phyloP scores from a whole-genome alignment of 129 eudicot genomes.

The Logfia minima region DNA sequence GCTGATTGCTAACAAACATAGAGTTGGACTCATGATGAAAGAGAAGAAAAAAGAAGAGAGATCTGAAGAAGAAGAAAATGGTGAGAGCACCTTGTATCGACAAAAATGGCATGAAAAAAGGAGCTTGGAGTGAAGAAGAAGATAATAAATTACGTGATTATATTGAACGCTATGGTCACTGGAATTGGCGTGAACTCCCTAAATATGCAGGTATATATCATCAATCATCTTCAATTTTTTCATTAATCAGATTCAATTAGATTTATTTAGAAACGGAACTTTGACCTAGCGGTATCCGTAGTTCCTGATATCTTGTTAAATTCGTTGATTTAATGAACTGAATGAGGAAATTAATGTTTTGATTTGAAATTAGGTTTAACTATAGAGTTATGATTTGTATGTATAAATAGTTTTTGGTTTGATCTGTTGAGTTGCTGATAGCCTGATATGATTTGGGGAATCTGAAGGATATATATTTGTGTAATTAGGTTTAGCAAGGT shows the following conservation, averaged over 20 bases:
- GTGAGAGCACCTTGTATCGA: constrained; percentile 47
- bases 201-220: constrained; percentile 38
- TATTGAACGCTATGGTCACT: constrained; percentile 40
- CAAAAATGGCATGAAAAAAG: constrained; percentile 42
- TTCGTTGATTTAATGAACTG: background rate
- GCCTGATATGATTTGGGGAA: background rate
- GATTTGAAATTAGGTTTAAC: background rate
- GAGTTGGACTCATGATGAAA: constrained; percentile 35
- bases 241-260: background rate
- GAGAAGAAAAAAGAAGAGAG: constrained; percentile 27
- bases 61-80: constrained; percentile 29
- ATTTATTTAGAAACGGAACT: background rate
- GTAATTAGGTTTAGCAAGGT: constrained; percentile 42
- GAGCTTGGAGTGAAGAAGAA: constrained; percentile 48
- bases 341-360: background rate
- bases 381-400: background rate
- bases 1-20: constrained; percentile 36
- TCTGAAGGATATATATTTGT: constrained; percentile 15
- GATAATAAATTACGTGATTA: constrained; percentile 38
- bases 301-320: background rate
- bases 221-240: background rate
- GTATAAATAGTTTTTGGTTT: background rate
- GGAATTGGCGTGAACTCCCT: constrained; percentile 50
- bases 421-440: constrained; percentile 7
- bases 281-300: background rate